Base-by-base conservation (phyloP, 441 rosid genomes). In the Caryocar brasiliense region DNA sequence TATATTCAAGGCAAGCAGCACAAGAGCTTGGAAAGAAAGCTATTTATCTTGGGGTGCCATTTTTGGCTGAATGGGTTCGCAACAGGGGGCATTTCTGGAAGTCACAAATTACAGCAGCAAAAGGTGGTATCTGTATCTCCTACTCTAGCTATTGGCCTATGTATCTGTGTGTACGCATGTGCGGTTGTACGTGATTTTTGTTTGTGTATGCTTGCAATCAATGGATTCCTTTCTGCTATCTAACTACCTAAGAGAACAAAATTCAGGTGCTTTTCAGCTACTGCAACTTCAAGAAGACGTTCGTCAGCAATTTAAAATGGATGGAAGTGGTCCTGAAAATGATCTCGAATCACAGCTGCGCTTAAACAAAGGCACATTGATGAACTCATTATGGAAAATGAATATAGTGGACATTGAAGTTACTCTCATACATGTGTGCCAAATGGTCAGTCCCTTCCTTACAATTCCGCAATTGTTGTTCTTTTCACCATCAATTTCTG, bases 21-120 rank as follows among this genome's bases (percentile, higher is more conserved):
- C 96, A 76, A 52, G 95, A 91, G 58, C 95, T 91, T 15, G 96
- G 98, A 51, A 91, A 86, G 80, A 91, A 84, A 53, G 96, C 81
- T 43, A 52, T 86, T 24, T 91, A 79, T 68, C 86, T 91, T 1
- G 98, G 93, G 14, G 86, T 86, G 40, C 98, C 96, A 5, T 90
- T 86, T 61, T 51, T 90, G 23, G 85, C 95, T 10, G 96, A 86
- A 58, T 90, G 98, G 98, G 85, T 84, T 23, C 79, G 95, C 20
- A 81, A 73, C 63, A 90, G 82, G 68, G 98, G 96, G 0, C 98
- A 90, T 65, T 84, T 79, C 61, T 86, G 89, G 95, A 84, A 81
- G 59, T 90, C 98, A 45, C 96, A 90, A 72, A 69, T 86, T 10
- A 82, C 90, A 36, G 96, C 96, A 61, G 95, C 98, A 27, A 86